These are phyloP conservation scores for Cercospora beticola DNA, from an alignment of 2,329 filamentous ascomycete genomes.

Conservation along the genomic window DNA sequence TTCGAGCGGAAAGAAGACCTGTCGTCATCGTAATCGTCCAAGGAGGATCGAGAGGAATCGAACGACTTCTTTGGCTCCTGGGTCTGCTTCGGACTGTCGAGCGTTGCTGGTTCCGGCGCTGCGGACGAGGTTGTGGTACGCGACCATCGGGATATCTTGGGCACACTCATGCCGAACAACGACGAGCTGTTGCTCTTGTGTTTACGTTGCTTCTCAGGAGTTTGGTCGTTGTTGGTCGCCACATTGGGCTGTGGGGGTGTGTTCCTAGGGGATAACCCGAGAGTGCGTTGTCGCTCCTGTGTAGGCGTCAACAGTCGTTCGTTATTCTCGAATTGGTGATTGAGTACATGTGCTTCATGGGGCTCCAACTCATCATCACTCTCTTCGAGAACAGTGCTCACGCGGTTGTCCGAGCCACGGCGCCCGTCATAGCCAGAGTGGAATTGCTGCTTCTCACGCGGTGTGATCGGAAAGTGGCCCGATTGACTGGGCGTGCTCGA, in stretches of 20 bases:
- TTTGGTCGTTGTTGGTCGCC: conserved; percentile 57
- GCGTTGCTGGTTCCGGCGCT: conserved; percentile 45
- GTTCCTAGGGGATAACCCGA: conserved; percentile 34
- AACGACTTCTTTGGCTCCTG: conserved; percentile 53
- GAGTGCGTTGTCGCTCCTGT: conserved; percentile 49
- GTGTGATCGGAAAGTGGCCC: conserved; percentile 57
- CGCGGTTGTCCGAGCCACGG: conserved; percentile 68
- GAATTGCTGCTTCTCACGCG: conserved; percentile 39
- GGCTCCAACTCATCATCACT: conserved; percentile 82
- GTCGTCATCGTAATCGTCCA: conserved; percentile 54
- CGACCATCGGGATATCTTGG: conserved; percentile 95
- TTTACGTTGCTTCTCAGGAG: conserved; percentile 77
- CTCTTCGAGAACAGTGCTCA: conserved; percentile 86
- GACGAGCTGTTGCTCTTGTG: conserved; percentile 84
- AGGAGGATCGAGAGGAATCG: conserved; percentile 70
- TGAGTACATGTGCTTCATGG: conserved; percentile 46
- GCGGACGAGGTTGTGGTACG: conserved; percentile 91
- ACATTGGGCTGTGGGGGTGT: conserved; percentile 52
- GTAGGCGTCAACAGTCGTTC: conserved; percentile 63
- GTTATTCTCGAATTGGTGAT: conserved; percentile 59
- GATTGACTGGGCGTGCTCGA: conserved; percentile 74
- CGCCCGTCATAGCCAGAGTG: conserved; percentile 55
- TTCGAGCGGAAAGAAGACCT: conserved; percentile 58
- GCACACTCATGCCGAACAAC: conserved; percentile 59
- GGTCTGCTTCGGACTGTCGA: conserved; percentile 33